Conservation (phyloP, 805 yeast species). For the Metschnikowia colocasiae region DNA sequence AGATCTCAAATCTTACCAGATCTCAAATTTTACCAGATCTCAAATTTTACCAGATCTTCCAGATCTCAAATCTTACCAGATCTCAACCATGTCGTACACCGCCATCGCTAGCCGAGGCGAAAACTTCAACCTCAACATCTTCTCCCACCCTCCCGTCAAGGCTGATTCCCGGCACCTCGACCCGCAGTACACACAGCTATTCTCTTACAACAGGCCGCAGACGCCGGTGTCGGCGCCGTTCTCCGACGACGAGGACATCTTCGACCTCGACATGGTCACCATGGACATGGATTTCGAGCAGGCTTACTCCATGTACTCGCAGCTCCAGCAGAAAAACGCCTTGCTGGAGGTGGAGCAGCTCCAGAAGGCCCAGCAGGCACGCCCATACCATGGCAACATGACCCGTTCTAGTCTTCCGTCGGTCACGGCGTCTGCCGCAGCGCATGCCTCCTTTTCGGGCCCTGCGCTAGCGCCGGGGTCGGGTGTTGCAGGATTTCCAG, state of each 20-base stretch:
- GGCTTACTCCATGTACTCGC: conserved; percentile 39
- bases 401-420: too few species aligned
- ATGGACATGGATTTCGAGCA: conserved; percentile 45
- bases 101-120: conserved; percentile 17
- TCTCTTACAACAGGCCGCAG: neutral
- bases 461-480: too few species aligned
- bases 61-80: too few species aligned
- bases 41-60: too few species aligned
- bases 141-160: conserved; percentile 14
- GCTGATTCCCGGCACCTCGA: neutral
- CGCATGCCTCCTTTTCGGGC: neutral
- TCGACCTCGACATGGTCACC: conserved; percentile 30
- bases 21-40: too few species aligned
- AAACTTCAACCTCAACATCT: conserved; percentile 14
- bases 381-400: neutral
- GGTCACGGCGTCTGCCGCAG: too few species aligned
- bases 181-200: conserved; percentile 4
- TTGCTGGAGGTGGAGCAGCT: conserved; percentile 33
- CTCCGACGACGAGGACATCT: conserved; percentile 20
- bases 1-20: too few species aligned
- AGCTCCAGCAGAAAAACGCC: conserved; percentile 38
- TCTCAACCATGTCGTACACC: conserved; percentile 15
- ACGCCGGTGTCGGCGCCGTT: conserved; percentile 6
- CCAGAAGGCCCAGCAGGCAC: conserved; percentile 34
- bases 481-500: too few species aligned